A percentile compares a stretch with the other conserved stretches of the same genome.
These are phyloP conservation scores for Trifolium repens DNA, from an alignment of 306 rosid genomes.

Conservation along the genomic window DNA sequence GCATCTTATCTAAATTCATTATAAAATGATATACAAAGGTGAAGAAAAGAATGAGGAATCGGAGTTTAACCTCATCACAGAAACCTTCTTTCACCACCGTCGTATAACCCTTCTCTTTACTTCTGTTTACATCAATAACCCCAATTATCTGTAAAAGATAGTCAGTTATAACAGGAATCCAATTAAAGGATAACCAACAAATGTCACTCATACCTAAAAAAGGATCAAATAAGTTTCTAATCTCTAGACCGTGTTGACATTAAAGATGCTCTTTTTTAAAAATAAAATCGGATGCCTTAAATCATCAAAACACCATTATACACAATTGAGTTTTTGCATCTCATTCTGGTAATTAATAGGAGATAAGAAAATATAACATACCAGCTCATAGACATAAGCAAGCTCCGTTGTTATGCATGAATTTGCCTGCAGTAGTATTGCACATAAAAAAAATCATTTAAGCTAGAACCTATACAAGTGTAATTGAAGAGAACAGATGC, in stretches of 20 bases:
- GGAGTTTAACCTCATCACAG: slow-evolving; percentile 80
- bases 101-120: slow-evolving; percentile 86
- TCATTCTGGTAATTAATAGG: slow-evolving; percentile 16
- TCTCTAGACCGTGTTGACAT: slow-evolving; percentile 9
- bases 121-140: slow-evolving; percentile 82
- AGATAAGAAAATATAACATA: slow-evolving; percentile 48
- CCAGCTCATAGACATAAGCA: slow-evolving; percentile 92
- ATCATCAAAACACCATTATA: slow-evolving; percentile 21
- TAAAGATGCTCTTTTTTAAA: neutral
- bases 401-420: slow-evolving; percentile 85
- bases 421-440: slow-evolving; percentile 62
- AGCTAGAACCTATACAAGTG: slow-evolving; percentile 39
- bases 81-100: slow-evolving; percentile 94
- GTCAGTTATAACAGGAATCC: slow-evolving; percentile 25
- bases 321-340: neutral
- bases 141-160: slow-evolving; percentile 75
- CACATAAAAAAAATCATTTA: slow-evolving; percentile 27
- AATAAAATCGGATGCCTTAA: slow-evolving; percentile 25
- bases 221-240: slow-evolving; percentile 22
- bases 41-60: slow-evolving; percentile 43
- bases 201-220: slow-evolving; percentile 9
- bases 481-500: slow-evolving; percentile 36
- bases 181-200: slow-evolving; percentile 26
- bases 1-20: slow-evolving; percentile 36
- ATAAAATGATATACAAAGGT: slow-evolving; percentile 31